These are phyloP conservation scores for Brasenia schreberi DNA, from an alignment of 164 flowering plant genomes.

Conservation along the genomic window DNA sequence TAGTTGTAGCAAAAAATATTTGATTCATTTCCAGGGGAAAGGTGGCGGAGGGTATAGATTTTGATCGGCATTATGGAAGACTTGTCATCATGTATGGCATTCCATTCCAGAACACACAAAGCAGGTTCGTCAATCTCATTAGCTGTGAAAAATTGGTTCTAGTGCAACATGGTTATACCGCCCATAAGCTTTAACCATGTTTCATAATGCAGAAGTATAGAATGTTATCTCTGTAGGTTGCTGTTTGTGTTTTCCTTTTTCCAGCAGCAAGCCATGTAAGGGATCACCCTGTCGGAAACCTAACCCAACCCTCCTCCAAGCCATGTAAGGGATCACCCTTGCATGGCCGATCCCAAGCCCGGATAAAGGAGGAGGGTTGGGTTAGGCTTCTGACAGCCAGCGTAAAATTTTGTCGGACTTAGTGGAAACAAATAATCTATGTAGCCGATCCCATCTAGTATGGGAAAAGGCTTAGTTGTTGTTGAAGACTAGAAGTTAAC, in stretches of 20 bases:
- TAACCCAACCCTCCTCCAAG: too few relatives aligned
- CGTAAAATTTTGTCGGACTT: too few relatives aligned
- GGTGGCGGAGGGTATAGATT: slow-evolving; percentile 99
- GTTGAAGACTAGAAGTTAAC: too few relatives aligned
- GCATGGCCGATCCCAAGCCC: too few relatives aligned
- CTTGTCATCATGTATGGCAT: slow-evolving; percentile 98
- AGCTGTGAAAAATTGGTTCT: neutral
- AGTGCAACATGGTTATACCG: neutral
- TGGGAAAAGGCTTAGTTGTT: too few relatives aligned
- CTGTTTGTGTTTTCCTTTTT: neutral
- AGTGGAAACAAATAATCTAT: too few relatives aligned
- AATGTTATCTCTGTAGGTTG: neutral
- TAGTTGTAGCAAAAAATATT: neutral
- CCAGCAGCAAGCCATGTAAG: too few relatives aligned
- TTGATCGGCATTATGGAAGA: slow-evolving; percentile 99
- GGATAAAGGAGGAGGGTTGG: too few relatives aligned
- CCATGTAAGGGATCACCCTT: too few relatives aligned
- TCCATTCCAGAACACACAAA: slow-evolving; percentile 93
- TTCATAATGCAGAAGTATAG: neutral
- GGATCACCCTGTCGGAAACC: too few relatives aligned
- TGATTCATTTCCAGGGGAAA: slow-evolving; percentile 63
- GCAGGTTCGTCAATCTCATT: slow-evolving; percentile 44
- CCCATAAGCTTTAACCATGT: neutral
- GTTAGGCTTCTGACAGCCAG: too few relatives aligned
- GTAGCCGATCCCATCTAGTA: too few relatives aligned